A percentile compares a stretch with the other conserved stretches of the same genome.
These are phyloP conservation scores for Hypsizygus marmoreus DNA, from an alignment of 768 basidiomycete species.

Conservation along the genomic window DNA sequence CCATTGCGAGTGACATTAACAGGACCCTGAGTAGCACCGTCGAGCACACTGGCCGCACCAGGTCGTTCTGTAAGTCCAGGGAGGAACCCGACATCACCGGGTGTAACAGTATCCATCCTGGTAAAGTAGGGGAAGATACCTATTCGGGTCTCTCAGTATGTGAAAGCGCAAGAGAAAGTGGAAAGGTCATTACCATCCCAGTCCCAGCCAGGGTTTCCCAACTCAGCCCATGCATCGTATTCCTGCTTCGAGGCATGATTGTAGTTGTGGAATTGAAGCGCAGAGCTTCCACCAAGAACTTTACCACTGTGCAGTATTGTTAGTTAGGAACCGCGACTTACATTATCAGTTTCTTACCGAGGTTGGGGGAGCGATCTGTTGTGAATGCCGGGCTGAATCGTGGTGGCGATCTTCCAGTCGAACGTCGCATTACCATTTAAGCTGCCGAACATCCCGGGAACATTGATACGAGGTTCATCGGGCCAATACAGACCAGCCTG, in stretches of 20 bases:
- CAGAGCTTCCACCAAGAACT: slow-evolving; percentile 18
- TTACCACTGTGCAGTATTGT: slow-evolving; percentile 17
- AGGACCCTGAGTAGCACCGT: slow-evolving; percentile 13
- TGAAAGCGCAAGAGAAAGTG: too few species aligned
- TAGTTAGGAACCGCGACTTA: too few species aligned
- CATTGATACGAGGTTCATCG: slow-evolving; percentile 15
- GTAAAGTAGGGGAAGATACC: slow-evolving; percentile 20
- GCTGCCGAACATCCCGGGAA: slow-evolving; percentile 15
- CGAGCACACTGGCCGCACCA: slow-evolving; percentile 10
- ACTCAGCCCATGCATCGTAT: slow-evolving; percentile 20
- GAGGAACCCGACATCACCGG: slow-evolving; percentile 12
- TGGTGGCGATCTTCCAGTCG: slow-evolving; percentile 13
- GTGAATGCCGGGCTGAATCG: slow-evolving; percentile 12
- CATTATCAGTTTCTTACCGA: too few species aligned
- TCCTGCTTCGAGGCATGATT: slow-evolving; percentile 15
- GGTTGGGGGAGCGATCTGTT: slow-evolving; percentile 13
- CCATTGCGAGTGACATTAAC: slow-evolving; percentile 13
- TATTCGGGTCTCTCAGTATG: not conserved
- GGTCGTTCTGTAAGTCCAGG: slow-evolving; percentile 6
- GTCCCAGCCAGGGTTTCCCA: slow-evolving; percentile 27
- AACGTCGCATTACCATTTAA: slow-evolving; percentile 5
- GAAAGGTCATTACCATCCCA: slow-evolving; percentile 9
- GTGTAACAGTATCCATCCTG: slow-evolving; percentile 14
- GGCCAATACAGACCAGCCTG: slow-evolving; percentile 24
- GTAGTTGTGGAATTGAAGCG: slow-evolving; percentile 12